Evolutionary conservation across 2,329 filamentous ascomycete genomes (phyloP).

Genomic region (Sordariomycetes sp.): DNA sequence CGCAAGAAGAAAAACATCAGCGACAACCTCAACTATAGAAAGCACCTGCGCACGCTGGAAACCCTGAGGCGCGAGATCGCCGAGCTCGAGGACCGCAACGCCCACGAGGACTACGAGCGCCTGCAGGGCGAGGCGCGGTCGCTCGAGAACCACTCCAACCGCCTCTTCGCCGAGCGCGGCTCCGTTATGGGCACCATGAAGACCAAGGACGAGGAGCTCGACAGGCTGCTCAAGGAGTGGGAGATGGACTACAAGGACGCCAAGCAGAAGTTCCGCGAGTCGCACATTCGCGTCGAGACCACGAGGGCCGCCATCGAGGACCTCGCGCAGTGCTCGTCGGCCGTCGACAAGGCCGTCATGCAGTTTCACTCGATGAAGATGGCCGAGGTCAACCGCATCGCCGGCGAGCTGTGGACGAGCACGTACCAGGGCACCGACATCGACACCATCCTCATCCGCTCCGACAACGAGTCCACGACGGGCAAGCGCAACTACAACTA

Average conservation of each 20-base stretch:
- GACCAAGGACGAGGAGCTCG: constrained; percentile 74
- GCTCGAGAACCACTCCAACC: constrained; percentile 59
- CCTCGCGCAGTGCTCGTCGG: constrained; percentile 69
- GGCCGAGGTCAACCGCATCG: constrained; percentile 94
- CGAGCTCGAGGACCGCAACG: constrained; percentile 69
- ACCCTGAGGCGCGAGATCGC: constrained; percentile 60
- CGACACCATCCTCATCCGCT: constrained; percentile 90
- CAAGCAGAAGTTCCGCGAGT: constrained; percentile 69
- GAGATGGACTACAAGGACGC: constrained; percentile 82
- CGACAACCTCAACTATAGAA: constrained; percentile 82
- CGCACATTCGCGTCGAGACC: constrained; percentile 82
- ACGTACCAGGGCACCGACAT: constrained; percentile 97
- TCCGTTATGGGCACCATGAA: constrained; percentile 70
- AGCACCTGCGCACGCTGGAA: constrained; percentile 60
- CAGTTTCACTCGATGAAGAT: constrained; percentile 94
- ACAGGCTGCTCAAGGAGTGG: constrained; percentile 67
- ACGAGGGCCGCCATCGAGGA: constrained; percentile 92
- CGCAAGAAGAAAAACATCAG: constrained; percentile 77
- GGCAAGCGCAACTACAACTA: constrained; percentile 90
- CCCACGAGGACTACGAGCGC: constrained; percentile 70
- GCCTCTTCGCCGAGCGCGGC: constrained; percentile 62
- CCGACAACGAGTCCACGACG: constrained; percentile 68
- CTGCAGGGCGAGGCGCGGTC: constrained; percentile 60
- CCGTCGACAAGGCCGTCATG: constrained; percentile 95
- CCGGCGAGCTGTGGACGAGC: constrained; percentile 91